Evolutionary conservation across 495 filamentous ascomycete species (phyloP).

Genomic region (Mycothermus thermophilus): DNA sequence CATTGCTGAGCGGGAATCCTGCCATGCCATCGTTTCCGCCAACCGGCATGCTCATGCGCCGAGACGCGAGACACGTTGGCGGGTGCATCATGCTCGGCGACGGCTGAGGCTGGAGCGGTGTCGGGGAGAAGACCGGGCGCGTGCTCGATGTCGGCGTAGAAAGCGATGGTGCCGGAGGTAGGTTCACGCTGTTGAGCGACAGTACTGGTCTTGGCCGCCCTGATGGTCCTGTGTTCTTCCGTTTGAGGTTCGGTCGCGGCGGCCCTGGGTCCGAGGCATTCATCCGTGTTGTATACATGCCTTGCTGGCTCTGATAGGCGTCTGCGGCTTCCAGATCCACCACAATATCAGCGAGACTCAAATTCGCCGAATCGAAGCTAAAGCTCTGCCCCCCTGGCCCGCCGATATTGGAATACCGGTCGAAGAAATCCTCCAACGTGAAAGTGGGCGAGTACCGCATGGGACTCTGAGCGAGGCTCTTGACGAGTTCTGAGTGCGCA

Average conservation of each 20-base stretch:
- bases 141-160: conserved; percentile 17
- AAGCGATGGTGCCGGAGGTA: conserved; percentile 13
- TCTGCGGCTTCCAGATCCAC: conserved; percentile 33
- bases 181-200: conserved; percentile 13
- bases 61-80: conserved; percentile 11
- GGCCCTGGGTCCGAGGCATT: conserved; percentile 9
- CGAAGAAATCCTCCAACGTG: conserved; percentile 75
- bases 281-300: conserved; percentile 26
- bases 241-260: conserved; percentile 26
- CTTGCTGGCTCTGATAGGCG: conserved; percentile 31
- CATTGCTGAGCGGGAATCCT: conserved; percentile 13
- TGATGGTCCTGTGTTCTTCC: conserved; percentile 22
- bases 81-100: conserved; percentile 21
- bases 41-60: conserved; percentile 6
- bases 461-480: conserved; percentile 44
- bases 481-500: conserved; percentile 60
- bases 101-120: conserved; percentile 16
- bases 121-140: conserved; percentile 20
- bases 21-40: conserved; percentile 1
- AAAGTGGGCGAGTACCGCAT: conserved; percentile 62
- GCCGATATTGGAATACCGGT: conserved; percentile 48
- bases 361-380: conserved; percentile 37
- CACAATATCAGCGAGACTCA: conserved; percentile 39
- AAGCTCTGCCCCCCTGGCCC: conserved; percentile 28
- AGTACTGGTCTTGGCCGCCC: conserved; percentile 23